Evolutionary conservation across 371 early-diverging fungal species (phyloP).

Genomic region (Rhizopus sp.): DNA sequence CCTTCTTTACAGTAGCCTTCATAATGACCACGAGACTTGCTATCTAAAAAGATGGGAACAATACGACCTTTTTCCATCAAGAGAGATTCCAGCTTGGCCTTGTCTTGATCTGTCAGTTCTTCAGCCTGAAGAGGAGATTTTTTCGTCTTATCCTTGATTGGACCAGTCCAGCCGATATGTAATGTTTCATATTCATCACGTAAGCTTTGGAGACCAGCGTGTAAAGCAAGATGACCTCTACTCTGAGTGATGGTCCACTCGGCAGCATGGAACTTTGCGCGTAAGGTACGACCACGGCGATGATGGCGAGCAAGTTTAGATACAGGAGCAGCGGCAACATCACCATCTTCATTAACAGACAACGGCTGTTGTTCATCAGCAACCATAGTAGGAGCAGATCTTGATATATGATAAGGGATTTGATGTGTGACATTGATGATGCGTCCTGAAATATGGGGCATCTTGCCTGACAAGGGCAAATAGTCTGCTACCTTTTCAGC

Average conservation of each 20-base stretch:
- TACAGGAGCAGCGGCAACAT: slow-evolving; percentile 29
- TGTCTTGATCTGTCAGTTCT: slow-evolving; percentile 36
- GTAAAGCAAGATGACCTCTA: slow-evolving; percentile 74
- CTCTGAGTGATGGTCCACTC: slow-evolving; percentile 46
- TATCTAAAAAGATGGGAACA: slow-evolving; percentile 75
- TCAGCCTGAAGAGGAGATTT: slow-evolving; percentile 49
- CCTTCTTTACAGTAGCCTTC: slow-evolving; percentile 89
- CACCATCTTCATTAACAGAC: slow-evolving; percentile 6
- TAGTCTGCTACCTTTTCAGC: slow-evolving; percentile 30
- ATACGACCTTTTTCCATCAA: slow-evolving; percentile 56
- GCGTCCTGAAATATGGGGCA: slow-evolving; percentile 31
- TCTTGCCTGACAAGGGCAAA: slow-evolving; percentile 27
- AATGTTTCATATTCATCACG: slow-evolving; percentile 44
- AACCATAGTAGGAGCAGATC: slow-evolving; percentile 7
- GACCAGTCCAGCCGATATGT: slow-evolving; percentile 73
- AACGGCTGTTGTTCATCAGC: slow-evolving; percentile 5
- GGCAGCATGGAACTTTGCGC: slow-evolving; percentile 29
- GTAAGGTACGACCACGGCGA: slow-evolving; percentile 20
- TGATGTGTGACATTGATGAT: slow-evolving; percentile 41
- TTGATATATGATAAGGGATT: slow-evolving; percentile 30
- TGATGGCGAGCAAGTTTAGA: slow-evolving; percentile 35
- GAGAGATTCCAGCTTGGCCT: slow-evolving; percentile 32
- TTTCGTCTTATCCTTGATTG: slow-evolving; percentile 36
- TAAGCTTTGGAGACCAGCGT: slow-evolving; percentile 62
- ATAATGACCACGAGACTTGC: slow-evolving; percentile 72